Percentiles rank a stretch among this genome's conserved stretches.
Conservation (phyloP, 139 green algal genomes). For the Nannochloris sp. region DNA sequence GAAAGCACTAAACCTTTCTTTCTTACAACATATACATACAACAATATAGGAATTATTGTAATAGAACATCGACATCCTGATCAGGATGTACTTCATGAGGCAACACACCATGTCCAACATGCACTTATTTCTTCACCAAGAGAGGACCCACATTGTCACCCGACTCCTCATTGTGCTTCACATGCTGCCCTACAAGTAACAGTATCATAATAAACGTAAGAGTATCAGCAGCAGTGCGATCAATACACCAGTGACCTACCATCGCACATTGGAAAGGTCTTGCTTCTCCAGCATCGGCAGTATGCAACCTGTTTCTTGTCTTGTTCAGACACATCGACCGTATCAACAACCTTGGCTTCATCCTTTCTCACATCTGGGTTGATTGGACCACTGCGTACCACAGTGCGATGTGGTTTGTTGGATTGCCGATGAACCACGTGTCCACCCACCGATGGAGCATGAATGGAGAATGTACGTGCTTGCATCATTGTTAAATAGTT, state of each 20-base stretch:
- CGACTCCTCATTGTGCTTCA: not conserved
- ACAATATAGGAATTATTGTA: too few relatives aligned
- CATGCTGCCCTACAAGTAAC: not conserved
- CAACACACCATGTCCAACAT: too few relatives aligned
- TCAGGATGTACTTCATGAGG: too few relatives aligned
- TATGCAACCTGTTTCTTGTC: conserved; percentile 5
- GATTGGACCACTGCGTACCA: not conserved
- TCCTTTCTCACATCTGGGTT: conserved; percentile 8
- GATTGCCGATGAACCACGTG: not conserved
- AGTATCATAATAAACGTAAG: too few relatives aligned
- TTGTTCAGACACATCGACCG: not conserved
- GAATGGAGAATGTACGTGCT: too few relatives aligned
- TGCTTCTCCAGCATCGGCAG: conserved; percentile 7
- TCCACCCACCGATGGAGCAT: not conserved
- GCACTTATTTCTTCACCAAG: not conserved
- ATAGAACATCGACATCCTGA: too few relatives aligned
- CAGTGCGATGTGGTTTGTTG: not conserved
- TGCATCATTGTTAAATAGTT: too few relatives aligned
- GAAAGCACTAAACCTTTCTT: not conserved
- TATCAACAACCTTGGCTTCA: not conserved
- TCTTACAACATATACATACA: not conserved
- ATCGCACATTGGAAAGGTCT: conserved; percentile 4
- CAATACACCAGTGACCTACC: not conserved
- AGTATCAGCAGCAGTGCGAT: not conserved
- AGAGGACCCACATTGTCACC: conserved; percentile 8